phyloP scores from a whole-genome alignment of 176 grass and related monocot genomes.

The sorghum (Sorghum bicolor) region DNA sequence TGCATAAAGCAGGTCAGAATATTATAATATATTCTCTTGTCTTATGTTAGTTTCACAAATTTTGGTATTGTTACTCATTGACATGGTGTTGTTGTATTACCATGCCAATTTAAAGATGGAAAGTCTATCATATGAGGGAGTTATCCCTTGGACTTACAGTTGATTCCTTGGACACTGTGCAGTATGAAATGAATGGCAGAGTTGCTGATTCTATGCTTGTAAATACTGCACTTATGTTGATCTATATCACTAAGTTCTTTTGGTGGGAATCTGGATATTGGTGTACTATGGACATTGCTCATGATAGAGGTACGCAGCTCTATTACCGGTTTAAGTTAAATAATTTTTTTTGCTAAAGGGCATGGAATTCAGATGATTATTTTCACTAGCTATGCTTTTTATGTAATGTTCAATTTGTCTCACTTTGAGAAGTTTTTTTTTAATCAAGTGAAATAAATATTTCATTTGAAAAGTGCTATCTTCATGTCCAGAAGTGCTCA shows the following conservation, averaged over 20 bases:
- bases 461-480: not conserved
- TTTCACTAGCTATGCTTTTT: not conserved
- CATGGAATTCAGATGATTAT: not conserved
- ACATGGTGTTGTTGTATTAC: not conserved
- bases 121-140: not conserved
- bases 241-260: constrained; percentile 97
- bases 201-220: constrained; percentile 95
- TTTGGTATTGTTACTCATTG: not conserved
- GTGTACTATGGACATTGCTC: constrained; percentile 99
- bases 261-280: constrained; percentile 99
- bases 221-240: constrained; percentile 93
- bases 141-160: constrained; percentile 10
- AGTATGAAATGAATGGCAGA: constrained; percentile 87
- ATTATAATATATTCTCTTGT: constrained; percentile 15
- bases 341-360: not conserved
- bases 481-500: not conserved
- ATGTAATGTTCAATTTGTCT: not conserved
- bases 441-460: not conserved
- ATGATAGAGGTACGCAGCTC: constrained; percentile 72
- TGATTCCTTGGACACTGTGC: constrained; percentile 36
- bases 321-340: not conserved
- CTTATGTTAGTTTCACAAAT: not conserved
- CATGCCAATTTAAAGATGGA: constrained; percentile 3
- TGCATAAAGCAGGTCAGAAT: constrained; percentile 97
- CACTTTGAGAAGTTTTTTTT: not conserved